A percentile compares a stretch with the other conserved stretches of the same genome.
phyloP scores from a whole-genome alignment of 768 basidiomycete genomes.

The Pisolithus marmoratus region DNA sequence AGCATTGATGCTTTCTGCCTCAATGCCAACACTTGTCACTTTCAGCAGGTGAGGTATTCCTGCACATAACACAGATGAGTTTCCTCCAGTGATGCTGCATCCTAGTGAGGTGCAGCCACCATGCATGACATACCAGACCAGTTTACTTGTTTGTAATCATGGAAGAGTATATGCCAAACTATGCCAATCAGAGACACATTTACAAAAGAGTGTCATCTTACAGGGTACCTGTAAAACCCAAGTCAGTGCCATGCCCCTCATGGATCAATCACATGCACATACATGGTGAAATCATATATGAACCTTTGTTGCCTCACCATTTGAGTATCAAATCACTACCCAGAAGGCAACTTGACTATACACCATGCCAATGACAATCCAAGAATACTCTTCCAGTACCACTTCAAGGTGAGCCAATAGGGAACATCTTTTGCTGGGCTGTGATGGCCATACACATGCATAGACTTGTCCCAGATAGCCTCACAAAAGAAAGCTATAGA shows the following conservation, averaged over 20 bases:
- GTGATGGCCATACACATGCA: conserved; percentile 52
- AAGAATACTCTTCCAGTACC: conserved; percentile 68
- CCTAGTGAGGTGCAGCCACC: not conserved
- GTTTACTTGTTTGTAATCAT: conserved; percentile 61
- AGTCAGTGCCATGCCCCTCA: not conserved
- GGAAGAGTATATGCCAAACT: conserved; percentile 81
- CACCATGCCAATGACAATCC: conserved; percentile 78
- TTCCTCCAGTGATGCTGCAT: conserved; percentile 52
- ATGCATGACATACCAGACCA: not conserved
- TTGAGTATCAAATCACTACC: not conserved
- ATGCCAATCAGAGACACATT: conserved; percentile 5
- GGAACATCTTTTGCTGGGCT: conserved; percentile 80
- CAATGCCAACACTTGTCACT: too few relatives aligned
- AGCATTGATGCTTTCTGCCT: too few relatives aligned
- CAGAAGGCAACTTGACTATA: conserved; percentile 1
- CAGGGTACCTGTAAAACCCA: conserved; percentile 47
- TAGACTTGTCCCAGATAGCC: conserved; percentile 84
- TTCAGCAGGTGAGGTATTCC: too few relatives aligned
- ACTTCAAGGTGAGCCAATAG: conserved; percentile 66
- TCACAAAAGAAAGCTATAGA: conserved; percentile 82
- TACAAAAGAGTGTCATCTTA: conserved; percentile 28
- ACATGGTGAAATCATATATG: conserved; percentile 77
- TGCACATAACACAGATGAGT: conserved; percentile 42
- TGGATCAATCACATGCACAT: conserved; percentile 21
- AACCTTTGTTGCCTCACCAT: conserved; percentile 38